Evolutionary conservation across 257 asterid species (phyloP), one percentile per base, ranked within the genome.

Genomic region (Nicotiana undulata): DNA sequence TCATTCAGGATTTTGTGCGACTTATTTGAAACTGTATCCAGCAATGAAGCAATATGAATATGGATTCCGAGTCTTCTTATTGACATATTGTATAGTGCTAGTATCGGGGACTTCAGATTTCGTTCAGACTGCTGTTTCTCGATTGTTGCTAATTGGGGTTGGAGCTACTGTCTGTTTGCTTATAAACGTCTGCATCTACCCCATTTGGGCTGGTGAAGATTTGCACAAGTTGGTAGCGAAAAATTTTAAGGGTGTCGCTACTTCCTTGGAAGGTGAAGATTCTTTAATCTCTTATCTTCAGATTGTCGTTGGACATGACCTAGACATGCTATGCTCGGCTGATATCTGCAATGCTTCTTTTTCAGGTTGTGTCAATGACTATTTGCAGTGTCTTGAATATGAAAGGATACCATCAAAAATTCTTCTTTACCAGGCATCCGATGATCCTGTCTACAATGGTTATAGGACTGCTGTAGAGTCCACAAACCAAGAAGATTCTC

Each of bases 131-230:
- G 97, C 98, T 51, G 90, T 91, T 81, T 89, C 97, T 82, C 88
- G 96, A 44, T 64, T 89, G 81, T 87, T 93, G 66, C 92, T 91
- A n/a, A 93, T 94, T 37, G 93, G 90, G 17, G 89, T 94, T 75
- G 98, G 98, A 13, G 98, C 96, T 18, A 90, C 87, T 52, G 89
- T 91, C 77, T 90, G 96, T 86, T 87, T 94, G 89, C 11, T 91
- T 37, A 74, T 94, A 58, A 93, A 94, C 78, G 81, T 88, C 1
- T 94, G 96, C 65, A 46, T 94, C 78, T 94, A 83, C 31, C 98
- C 98, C 78, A 94, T 94, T 83, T 94, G 98, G 98, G 91, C 98
- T 13, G 98, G 98, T 40, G 98, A 94, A 77, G 97, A 94, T 88
- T 85, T 94, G 93, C 98, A 93, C 82, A 94, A 94, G 82, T 83